Evolutionary conservation across 495 filamentous ascomycete species (phyloP).

Genomic region (Penicillium fimorum): DNA sequence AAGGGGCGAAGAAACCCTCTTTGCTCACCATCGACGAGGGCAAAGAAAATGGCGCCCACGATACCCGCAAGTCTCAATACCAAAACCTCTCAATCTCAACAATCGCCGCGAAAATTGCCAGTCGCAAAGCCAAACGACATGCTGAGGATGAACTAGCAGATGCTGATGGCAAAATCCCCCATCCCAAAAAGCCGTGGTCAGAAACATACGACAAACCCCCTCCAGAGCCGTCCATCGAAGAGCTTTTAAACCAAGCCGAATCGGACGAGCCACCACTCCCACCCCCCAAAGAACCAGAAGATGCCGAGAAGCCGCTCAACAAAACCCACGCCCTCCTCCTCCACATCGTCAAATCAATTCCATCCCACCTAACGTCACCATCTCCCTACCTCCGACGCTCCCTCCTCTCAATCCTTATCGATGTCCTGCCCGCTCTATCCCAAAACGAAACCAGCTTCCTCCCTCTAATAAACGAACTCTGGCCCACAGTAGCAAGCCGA

Average conservation of each 20-base stretch:
- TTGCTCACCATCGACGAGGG: conserved; percentile 50
- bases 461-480: conserved; percentile 83
- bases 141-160: conserved; percentile 32
- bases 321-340: conserved; percentile 61
- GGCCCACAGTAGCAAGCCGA: conserved; percentile 71
- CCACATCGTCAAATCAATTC: conserved; percentile 67
- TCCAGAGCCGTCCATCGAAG: conserved; percentile 30
- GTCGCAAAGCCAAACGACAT: conserved; percentile 37
- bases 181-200: conserved; percentile 41
- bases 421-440: conserved; percentile 64
- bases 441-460: conserved; percentile 77
- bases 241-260: conserved; percentile 34
- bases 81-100: conserved; percentile 36
- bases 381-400: conserved; percentile 74
- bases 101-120: conserved; percentile 37
- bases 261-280: conserved; percentile 39
- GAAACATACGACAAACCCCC: conserved; percentile 31
- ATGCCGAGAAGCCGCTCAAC: conserved; percentile 51
- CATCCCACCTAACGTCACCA: conserved; percentile 81
- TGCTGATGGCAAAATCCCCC: conserved; percentile 31
- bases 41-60: conserved; percentile 21
- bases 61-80: conserved; percentile 43
- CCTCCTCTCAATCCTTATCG: conserved; percentile 70
- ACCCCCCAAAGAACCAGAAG: conserved; percentile 50
- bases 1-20: conserved; percentile 65